A percentile compares a stretch with the other conserved stretches of the same genome.
phyloP scores from a whole-genome alignment of 371 early-diverging fungal genomes.

The Zychaea mexicana region DNA sequence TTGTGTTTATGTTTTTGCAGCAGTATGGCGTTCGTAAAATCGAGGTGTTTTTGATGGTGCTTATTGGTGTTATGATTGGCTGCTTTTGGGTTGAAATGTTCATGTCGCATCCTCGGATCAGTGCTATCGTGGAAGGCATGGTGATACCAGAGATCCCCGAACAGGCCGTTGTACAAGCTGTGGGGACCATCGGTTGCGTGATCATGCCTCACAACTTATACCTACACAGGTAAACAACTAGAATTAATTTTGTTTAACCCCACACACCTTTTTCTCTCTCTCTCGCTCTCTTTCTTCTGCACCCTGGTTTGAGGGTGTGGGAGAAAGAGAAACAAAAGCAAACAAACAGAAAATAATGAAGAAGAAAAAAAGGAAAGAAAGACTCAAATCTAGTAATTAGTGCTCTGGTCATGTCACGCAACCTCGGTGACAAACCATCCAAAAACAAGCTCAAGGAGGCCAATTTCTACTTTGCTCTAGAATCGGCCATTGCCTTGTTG shows the following conservation, averaged over 20 bases:
- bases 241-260: neutral
- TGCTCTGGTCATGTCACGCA: constrained; percentile 62
- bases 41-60: constrained; percentile 65
- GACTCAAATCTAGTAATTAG: constrained; percentile 14
- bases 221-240: constrained; percentile 50
- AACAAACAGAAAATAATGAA: too few relatives aligned
- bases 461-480: constrained; percentile 68
- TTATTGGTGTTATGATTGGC: constrained; percentile 65
- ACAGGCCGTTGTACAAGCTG: constrained; percentile 63
- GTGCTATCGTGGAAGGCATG: constrained; percentile 59
- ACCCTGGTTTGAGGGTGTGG: too few relatives aligned
- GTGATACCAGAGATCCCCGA: constrained; percentile 58
- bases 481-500: constrained; percentile 62
- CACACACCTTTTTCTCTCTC: too few relatives aligned
- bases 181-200: constrained; percentile 70
- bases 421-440: constrained; percentile 50
- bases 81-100: constrained; percentile 74
- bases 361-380: too few relatives aligned
- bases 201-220: constrained; percentile 82
- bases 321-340: too few relatives aligned
- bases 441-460: constrained; percentile 62
- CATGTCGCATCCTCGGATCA: constrained; percentile 54
- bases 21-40: constrained; percentile 63
- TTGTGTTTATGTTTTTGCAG: constrained; percentile 67
- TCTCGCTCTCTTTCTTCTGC: too few relatives aligned